Evolutionary conservation across 805 yeast species (phyloP).

Genomic region (Zygotorulaspora sp.): DNA sequence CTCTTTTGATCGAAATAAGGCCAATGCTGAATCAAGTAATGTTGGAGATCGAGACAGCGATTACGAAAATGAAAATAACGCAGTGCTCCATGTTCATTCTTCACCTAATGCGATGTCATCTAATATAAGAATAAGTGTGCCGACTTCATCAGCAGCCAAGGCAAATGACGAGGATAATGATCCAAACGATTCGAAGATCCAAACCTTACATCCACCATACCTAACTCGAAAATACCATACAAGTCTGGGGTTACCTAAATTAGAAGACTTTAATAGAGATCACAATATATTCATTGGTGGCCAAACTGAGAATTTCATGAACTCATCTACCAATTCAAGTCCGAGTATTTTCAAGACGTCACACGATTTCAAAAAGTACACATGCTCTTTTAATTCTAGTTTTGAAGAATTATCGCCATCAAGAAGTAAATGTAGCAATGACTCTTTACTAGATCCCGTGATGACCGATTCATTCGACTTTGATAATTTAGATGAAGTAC

Average conservation of each 20-base stretch:
- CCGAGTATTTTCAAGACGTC: conserved; percentile 15
- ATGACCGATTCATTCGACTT: conserved; percentile 5
- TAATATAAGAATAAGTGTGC: conserved; percentile 5
- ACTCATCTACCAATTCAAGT: conserved; percentile 2
- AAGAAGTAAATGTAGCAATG: conserved; percentile 5
- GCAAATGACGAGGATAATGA: conserved; percentile 2
- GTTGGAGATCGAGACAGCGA: conserved; percentile 12
- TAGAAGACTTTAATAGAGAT: conserved; percentile 3
- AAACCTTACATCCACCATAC: conserved; percentile 15
- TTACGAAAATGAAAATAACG: conserved; percentile 10
- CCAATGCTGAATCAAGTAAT: conserved; percentile 1
- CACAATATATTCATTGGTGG: neutral
- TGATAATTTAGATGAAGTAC: conserved; percentile 5
- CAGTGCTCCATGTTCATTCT: conserved; percentile 9
- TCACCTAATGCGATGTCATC: conserved; percentile 13
- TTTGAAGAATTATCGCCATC: conserved; percentile 32
- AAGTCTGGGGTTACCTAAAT: conserved; percentile 15
- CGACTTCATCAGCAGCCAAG: neutral
- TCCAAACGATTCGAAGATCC: conserved; percentile 2
- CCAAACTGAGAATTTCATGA: conserved; percentile 1
- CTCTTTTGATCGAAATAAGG: neutral
- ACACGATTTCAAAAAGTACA: conserved; percentile 27
- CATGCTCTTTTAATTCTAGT: conserved; percentile 35
- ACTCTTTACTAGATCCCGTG: conserved; percentile 10
- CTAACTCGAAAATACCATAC: conserved; percentile 19